Base-by-base conservation (phyloP, 306 rosid genomes). In the Cotoneaster glaucophyllus region DNA sequence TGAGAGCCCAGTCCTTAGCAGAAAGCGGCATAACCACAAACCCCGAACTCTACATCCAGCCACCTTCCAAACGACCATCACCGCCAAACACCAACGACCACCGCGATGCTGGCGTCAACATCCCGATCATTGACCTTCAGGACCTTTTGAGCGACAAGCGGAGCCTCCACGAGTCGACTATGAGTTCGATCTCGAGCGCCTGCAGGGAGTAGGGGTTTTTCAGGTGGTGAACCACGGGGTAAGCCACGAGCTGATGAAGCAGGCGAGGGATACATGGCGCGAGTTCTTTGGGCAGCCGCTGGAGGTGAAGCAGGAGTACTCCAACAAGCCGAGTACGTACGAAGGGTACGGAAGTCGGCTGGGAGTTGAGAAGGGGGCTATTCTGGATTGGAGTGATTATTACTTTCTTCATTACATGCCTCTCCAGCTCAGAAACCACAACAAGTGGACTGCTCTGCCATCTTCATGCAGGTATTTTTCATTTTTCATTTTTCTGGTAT, bases 361-460 rank as follows among this genome's bases (percentile, higher is more conserved):
- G 50, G 98, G 98, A 1, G 89, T 94, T 19, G 80, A 87, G n/a
- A 92, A 94, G 19, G 98, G 88, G 98, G 88, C 97, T 29, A 71
- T 81, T 74, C 74, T 94, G 72, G 98, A 94, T 85, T 92, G 98
- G 98, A 92, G 97, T 81, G 98, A 94, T 68, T 94, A 92, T 70
- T 94, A 86, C 73, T 94, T 94, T 57, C 90, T 94, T 31, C 83
- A 94, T 76, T 90, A 64, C 50, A 62, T 79, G 90, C 97, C 98
- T 70, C 18, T 26, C 12, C 73, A 83, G 8, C 82, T 86, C 65
- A 82, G 92, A 62, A 82, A 87, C 67, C 89, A 80, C 15, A 34
- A 45, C 6, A 94, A 86, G 67, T 94, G 98, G 98, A 96, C 97
- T 29, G 28, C 84, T 2, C 82, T 88, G 6, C 97, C 98, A 12